Base-by-base conservation (phyloP, 805 yeast species). In the Candida vaughaniae region DNA sequence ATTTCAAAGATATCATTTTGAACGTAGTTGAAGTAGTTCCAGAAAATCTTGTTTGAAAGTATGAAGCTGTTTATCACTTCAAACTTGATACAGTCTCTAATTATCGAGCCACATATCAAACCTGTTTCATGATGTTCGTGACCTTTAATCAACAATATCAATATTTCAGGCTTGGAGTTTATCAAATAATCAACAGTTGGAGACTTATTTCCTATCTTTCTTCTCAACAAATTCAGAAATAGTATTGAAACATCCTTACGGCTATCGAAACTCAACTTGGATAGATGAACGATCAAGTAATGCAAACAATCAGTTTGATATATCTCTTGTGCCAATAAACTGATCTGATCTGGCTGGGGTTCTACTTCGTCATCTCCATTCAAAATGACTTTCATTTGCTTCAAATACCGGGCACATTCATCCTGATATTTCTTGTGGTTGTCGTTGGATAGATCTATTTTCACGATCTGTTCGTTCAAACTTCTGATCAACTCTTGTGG, bases 121-220 rank as follows among this genome's bases (percentile, higher is more conserved):
- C 90, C 89, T 12, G 77, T 71, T 31, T 89, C 95, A 3, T 78
- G 75, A 26, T 71, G 54, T 47, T 88, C 95, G 3, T 93, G 90
- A 2, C 88, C 85, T 38, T 69, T 72, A 51, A 90, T 65, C 42
- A 93, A 71, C 19, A 73, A 48, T 22, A 70, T 66, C 25, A 93
- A 58, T 3, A 87, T 74, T 41, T 77, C 80, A 5, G 93, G 89
- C 41, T 78, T 75, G 17, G 75, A 59, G 27, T 53, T 48, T 12
- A 83, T 60, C 26, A 93, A 60, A 58, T 89, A 86, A 53, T 91
- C 96, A 14, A 88, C 90, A 0, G 96, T 87, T 12, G 96, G 96
- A 6, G 82, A 76, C 47, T 88, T 75, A 48, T 70, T 76, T 29
- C 88, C 91, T 25, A 80, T 77, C 46, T 82, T 84, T 36, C 95